phyloP scores from a whole-genome alignment of 352 stramenopile genomes.

The Pythium myriotylum region DNA sequence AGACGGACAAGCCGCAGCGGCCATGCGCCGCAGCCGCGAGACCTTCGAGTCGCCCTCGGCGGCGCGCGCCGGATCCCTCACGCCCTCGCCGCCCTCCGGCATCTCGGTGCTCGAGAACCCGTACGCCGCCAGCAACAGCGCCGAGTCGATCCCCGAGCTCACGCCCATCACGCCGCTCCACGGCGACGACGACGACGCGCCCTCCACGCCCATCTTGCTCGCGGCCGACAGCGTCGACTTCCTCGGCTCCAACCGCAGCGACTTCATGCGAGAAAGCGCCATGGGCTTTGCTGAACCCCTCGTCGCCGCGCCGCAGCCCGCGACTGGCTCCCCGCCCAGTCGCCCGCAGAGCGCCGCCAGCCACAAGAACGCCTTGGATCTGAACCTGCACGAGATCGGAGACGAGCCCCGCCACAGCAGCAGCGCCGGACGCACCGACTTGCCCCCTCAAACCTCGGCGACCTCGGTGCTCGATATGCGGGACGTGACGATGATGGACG shows the following conservation, averaged over 20 bases:
- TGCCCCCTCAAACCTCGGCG: neutral
- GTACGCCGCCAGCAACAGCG: slow-evolving; percentile 20
- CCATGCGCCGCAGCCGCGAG: slow-evolving; percentile 29
- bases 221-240: slow-evolving; percentile 8
- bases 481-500: slow-evolving; percentile 32
- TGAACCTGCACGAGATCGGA: too few species aligned
- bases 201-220: slow-evolving; percentile 11
- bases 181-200: slow-evolving; percentile 10
- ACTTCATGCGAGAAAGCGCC: neutral
- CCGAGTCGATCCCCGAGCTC: slow-evolving; percentile 32
- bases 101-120: slow-evolving; percentile 29
- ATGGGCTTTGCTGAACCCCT: neutral
- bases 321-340: too few species aligned
- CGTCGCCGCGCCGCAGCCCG: too few species aligned
- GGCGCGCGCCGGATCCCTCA: neutral
- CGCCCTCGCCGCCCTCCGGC: slow-evolving; percentile 15
- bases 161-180: slow-evolving; percentile 12
- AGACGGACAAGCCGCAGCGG: too few species aligned
- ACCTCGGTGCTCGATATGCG: slow-evolving; percentile 29
- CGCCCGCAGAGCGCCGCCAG: too few species aligned
- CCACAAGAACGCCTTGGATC: neutral
- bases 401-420: too few species aligned
- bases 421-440: neutral
- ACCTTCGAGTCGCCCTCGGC: slow-evolving; percentile 19
- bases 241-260: slow-evolving; percentile 10